A percentile compares a stretch with the other conserved stretches of the same genome.
Evolutionary conservation across 352 stramenopile species (phyloP).

Genomic region (Phytophthora europaea): DNA sequence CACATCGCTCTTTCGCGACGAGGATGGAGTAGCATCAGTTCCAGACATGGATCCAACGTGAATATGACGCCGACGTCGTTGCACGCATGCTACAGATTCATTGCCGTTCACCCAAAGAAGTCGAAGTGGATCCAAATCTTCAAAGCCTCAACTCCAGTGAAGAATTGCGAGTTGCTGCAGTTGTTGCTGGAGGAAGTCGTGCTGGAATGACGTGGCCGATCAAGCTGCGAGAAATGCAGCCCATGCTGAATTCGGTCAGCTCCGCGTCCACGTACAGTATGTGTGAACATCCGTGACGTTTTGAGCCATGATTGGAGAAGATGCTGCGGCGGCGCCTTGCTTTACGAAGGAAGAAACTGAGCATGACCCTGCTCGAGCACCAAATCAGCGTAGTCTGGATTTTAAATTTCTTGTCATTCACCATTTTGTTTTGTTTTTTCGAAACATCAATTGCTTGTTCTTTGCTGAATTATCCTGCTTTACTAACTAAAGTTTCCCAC

Average conservation of each 20-base stretch:
- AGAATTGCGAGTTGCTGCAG: no score
- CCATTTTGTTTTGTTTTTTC: no score
- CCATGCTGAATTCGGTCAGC: background rate
- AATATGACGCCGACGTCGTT: no score
- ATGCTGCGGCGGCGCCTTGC: background rate
- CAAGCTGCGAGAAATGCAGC: slow-evolving; percentile 8
- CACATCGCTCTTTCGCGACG: background rate
- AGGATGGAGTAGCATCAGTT: no score
- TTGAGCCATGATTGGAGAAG: background rate
- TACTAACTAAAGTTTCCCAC: background rate
- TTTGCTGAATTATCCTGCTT: slow-evolving; percentile 1
- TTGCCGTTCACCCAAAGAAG: no score
- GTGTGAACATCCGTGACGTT: slow-evolving; percentile 7
- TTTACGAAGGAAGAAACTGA: background rate
- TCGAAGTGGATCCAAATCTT: no score
- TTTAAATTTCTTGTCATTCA: no score
- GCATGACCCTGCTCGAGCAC: background rate
- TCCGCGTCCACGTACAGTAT: background rate
- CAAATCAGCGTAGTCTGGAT: background rate
- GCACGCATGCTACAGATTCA: no score
- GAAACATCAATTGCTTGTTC: slow-evolving; percentile 1
- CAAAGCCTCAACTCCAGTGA: no score
- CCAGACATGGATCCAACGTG: no score
- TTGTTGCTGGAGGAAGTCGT: slow-evolving; percentile 2
- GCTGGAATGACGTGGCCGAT: slow-evolving; percentile 31